Percentiles rank a stretch among this genome's conserved stretches.
phyloP scores from a whole-genome alignment of 352 stramenopile genomes.

The Globisporangium okanoganense region DNA sequence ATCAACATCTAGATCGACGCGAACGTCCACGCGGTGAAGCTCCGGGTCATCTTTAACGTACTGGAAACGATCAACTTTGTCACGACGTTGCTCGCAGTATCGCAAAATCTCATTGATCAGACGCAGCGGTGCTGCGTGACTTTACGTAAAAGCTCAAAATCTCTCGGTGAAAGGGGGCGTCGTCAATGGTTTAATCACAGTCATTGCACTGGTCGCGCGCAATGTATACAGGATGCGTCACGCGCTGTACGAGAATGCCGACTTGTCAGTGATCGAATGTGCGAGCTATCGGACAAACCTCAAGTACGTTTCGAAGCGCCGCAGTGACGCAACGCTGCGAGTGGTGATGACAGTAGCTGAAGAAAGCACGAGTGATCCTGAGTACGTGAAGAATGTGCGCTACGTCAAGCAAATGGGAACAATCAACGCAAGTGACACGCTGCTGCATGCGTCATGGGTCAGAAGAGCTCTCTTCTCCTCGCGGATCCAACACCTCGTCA shows the following conservation, averaged over 20 bases:
- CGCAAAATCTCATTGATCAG: conserved; percentile 1
- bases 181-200: conserved; percentile 8
- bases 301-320: neutral
- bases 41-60: conserved; percentile 9
- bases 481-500: no score
- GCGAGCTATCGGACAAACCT: conserved; percentile 12
- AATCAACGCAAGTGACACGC: conserved; percentile 8
- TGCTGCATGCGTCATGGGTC: conserved; percentile 1
- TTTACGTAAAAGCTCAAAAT: neutral
- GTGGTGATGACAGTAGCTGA: neutral
- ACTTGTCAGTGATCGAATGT: conserved; percentile 7
- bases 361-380: neutral
- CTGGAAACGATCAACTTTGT: neutral
- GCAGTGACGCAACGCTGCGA: neutral
- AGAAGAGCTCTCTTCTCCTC: neutral
- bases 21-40: conserved; percentile 10
- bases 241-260: neutral
- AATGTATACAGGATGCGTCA: conserved; percentile 14
- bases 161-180: conserved; percentile 8
- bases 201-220: conserved; percentile 13
- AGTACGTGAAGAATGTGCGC: conserved; percentile 10
- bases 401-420: conserved; percentile 3
- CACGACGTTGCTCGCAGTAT: neutral
- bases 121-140: neutral
- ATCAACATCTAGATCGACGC: conserved; percentile 17